Conservation (phyloP, 2,329 filamentous ascomycete genomes). For the Aspergillus sp. region DNA sequence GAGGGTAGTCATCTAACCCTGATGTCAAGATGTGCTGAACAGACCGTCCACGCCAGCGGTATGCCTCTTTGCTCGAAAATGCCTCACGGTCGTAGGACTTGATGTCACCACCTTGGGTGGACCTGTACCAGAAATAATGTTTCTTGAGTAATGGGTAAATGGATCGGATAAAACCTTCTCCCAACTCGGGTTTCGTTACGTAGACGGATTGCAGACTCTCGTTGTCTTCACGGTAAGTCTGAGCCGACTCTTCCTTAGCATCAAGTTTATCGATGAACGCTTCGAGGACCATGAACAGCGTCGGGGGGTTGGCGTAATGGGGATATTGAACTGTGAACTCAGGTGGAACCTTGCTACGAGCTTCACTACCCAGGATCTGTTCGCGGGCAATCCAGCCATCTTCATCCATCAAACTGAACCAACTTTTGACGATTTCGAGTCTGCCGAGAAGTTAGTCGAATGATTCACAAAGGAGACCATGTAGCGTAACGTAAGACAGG, state of each 20-base stretch:
- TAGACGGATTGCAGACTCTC: conserved; percentile 62
- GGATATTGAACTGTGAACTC: conserved; percentile 97
- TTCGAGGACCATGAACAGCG: conserved; percentile 85
- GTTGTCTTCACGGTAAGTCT: conserved; percentile 21
- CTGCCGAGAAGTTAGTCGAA: conserved; percentile 31
- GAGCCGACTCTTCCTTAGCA: conserved; percentile 33
- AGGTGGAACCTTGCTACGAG: conserved; percentile 86
- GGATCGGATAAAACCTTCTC: conserved; percentile 68
- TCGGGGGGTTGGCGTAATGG: conserved; percentile 95
- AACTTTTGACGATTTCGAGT: conserved; percentile 84
- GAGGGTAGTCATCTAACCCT: conserved; percentile 93
- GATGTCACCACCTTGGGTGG: conserved; percentile 85
- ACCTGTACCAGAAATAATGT: conserved; percentile 93
- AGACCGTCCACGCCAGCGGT: conserved; percentile 91
- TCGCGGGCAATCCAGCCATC: conserved; percentile 97
- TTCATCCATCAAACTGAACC: conserved; percentile 94
- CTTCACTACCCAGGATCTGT: conserved; percentile 89
- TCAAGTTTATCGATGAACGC: conserved; percentile 77
- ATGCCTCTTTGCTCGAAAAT: conserved; percentile 85
- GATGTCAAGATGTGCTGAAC: conserved; percentile 86
- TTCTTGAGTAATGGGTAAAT: conserved; percentile 85
- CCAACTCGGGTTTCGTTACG: conserved; percentile 66
- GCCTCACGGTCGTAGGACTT: conserved; percentile 88
- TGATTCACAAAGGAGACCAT: neutral
- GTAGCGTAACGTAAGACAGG: neutral